Conservation (phyloP, 2,329 filamentous ascomycete species). For the Elsinoe perseae region DNA sequence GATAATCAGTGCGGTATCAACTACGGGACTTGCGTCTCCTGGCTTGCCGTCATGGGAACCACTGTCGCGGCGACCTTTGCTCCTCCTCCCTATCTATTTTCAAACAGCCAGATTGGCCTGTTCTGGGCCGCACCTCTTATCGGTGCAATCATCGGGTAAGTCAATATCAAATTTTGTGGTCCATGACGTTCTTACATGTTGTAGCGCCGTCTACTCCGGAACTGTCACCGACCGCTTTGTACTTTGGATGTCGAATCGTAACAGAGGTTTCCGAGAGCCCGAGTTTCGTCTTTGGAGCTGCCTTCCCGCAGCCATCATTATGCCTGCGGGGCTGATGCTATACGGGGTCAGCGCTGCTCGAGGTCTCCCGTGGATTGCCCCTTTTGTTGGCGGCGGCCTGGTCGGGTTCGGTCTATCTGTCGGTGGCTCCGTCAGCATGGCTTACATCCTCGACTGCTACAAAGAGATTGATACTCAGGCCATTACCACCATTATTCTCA, state of each 20-base stretch:
- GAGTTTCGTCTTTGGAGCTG: slow-evolving; percentile 22
- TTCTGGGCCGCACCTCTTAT: slow-evolving; percentile 16
- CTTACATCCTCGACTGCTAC: slow-evolving; percentile 22
- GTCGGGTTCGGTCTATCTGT: slow-evolving; percentile 20
- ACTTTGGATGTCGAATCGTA: slow-evolving; percentile 21
- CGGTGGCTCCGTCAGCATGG: slow-evolving; percentile 19
- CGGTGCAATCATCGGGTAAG: slow-evolving; percentile 19
- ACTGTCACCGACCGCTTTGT: slow-evolving; percentile 20
- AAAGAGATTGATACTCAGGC: slow-evolving; percentile 18
- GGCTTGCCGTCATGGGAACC: slow-evolving; percentile 17
- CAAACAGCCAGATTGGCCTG: slow-evolving; percentile 14
- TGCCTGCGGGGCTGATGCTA: slow-evolving; percentile 20
- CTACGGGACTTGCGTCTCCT: slow-evolving; percentile 19
- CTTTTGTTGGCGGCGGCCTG: slow-evolving; percentile 19
- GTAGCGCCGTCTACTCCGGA: slow-evolving; percentile 17
- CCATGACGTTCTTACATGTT: neutral
- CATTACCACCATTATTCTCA: slow-evolving; percentile 21
- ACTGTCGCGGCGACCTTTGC: slow-evolving; percentile 17
- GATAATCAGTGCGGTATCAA: slow-evolving; percentile 16
- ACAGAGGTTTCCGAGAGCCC: slow-evolving; percentile 23
- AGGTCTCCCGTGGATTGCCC: slow-evolving; percentile 21
- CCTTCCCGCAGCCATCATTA: slow-evolving; percentile 18
- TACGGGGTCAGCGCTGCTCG: slow-evolving; percentile 20
- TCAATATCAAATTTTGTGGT: neutral
- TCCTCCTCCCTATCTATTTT: slow-evolving; percentile 15